Base-by-base conservation (phyloP, 139 green algal genomes). In the Pedinophyceae sp. region DNA sequence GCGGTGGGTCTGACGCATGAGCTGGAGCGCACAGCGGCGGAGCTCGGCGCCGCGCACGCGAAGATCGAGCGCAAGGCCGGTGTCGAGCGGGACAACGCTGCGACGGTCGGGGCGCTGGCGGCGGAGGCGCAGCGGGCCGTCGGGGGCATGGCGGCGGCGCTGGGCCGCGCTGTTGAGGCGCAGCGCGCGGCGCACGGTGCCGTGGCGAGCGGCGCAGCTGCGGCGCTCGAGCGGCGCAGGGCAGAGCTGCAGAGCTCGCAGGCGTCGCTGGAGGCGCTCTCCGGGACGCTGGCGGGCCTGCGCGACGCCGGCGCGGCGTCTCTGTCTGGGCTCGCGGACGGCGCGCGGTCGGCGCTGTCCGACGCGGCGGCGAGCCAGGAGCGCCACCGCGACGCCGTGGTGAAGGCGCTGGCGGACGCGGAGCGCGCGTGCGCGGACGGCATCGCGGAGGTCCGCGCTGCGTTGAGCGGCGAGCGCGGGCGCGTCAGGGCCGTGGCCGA, bases 1-100 rank as follows among this genome's bases (percentile, higher is more conserved):
- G 74, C 74, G 0, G 58, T 67, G 52, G 47, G 47, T 13, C 50
- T 88, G 38, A 62, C 59, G 0, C 23, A 27, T 0, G 64, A 76
- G 50, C 67, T 88, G 41, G 52, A 40, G 0, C n/a, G 25, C 1
- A 62, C 70, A 3, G 38, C 34, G 3, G 53, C 43, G 13, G 55
- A 61, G n/a, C 29, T 51, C 40, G 22, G 19, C 24, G 26, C 7
- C 16, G 30, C 50, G 24, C 26, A 48, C 26, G 41, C 27, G 3
- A 61, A 61, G 55, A 38, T 61, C 25, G 55, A 53, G 55, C 27
- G 41, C 4, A 53, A 53, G 41, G 24, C 16, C 19, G 41, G 18
- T 29, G 23, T 53, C n/a, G 55, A 43, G 19, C 15, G 41, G n/a
- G 34, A 19, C 41, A 78, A 79, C 48, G 3, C 22, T 4, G 40